Evolutionary conservation across 2,329 filamentous ascomycete genomes (phyloP).

Genomic region (Aspergillus ruber): DNA sequence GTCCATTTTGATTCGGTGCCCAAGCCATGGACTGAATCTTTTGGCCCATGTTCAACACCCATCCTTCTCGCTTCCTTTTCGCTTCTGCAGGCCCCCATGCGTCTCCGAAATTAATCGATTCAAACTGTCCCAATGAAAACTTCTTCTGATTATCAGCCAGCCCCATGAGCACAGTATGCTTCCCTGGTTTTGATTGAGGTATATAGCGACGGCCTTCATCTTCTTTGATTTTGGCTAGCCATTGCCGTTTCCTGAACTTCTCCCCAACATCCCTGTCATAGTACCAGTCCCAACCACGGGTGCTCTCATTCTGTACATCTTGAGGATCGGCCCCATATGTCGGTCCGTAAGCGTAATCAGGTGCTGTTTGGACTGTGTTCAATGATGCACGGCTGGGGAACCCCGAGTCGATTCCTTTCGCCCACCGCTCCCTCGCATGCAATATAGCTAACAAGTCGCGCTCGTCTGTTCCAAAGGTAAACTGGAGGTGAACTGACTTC

Average conservation of each 20-base stretch:
- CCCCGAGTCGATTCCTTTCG: slow-evolving; percentile 38
- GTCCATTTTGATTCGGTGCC: slow-evolving; percentile 39
- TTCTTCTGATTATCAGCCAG: slow-evolving; percentile 39
- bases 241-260: slow-evolving; percentile 40
- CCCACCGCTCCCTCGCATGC: slow-evolving; percentile 47
- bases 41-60: slow-evolving; percentile 52
- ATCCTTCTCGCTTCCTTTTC: slow-evolving; percentile 37
- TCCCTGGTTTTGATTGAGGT: slow-evolving; percentile 19
- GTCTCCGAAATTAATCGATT: slow-evolving; percentile 41
- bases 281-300: slow-evolving; percentile 50
- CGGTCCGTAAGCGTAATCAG: slow-evolving; percentile 33
- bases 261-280: slow-evolving; percentile 34
- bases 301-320: slow-evolving; percentile 40
- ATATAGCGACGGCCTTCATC: slow-evolving; percentile 41
- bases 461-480: slow-evolving; percentile 46
- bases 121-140: slow-evolving; percentile 36
- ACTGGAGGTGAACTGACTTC: slow-evolving; percentile 42
- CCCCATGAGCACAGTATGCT: slow-evolving; percentile 47
- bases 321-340: slow-evolving; percentile 40
- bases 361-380: slow-evolving; percentile 19
- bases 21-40: slow-evolving; percentile 46
- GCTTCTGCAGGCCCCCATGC: slow-evolving; percentile 30
- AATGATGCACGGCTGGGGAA: slow-evolving; percentile 44
- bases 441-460: slow-evolving; percentile 46
- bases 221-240: slow-evolving; percentile 25